Evolutionary conservation across 2,329 filamentous ascomycete genomes (phyloP), one percentile per base, ranked within the genome.

Genomic region (Diaporthe nobilis): DNA sequence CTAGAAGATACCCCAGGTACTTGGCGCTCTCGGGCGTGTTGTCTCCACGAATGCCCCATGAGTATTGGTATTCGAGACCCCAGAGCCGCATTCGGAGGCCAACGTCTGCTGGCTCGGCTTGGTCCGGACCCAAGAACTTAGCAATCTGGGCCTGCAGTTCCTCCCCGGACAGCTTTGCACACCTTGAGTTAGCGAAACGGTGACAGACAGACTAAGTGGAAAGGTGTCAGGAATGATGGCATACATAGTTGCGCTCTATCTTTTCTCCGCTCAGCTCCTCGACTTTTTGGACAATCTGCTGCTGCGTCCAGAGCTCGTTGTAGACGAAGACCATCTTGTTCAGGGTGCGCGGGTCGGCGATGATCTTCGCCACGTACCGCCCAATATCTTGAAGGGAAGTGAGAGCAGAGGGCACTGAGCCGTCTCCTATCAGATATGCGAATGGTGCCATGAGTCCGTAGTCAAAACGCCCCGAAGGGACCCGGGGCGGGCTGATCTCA

Each of bases 301-400:
- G 88, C 79, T 86, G 84, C 0, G 84, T 85, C 71, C 83, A 79
- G 1, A 88, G 81, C 60, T 89, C 86, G 75, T 84, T 85, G 77
- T 88, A 89, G 6, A 84, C 84, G 71, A 89, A 85, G 3, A 91
- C 87, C 72, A 81, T 84, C 78, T 85, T 85, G 81, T 91, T 91
- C 63, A 91, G 73, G 4, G 90, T 91, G 17, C 88, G 81, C 5
- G 85, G 82, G 75, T 91, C 90, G 2, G 80, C 78, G 47, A 91
- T 86, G 77, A 92, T 88, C 25, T 82, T 80, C 0, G 87, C 89
- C 13, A 89, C 85, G 75, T 86, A 90, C 61, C 80, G 81, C 6
- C 90, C 90, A 72, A 91, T 85, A 77, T 92, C 90, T n/a, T 85
- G 80, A 60, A 87, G 75, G 78, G 90, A 87, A 0, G 86, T 89